Conservation (phyloP, 306 rosid species). For the Prunus dulcis region DNA sequence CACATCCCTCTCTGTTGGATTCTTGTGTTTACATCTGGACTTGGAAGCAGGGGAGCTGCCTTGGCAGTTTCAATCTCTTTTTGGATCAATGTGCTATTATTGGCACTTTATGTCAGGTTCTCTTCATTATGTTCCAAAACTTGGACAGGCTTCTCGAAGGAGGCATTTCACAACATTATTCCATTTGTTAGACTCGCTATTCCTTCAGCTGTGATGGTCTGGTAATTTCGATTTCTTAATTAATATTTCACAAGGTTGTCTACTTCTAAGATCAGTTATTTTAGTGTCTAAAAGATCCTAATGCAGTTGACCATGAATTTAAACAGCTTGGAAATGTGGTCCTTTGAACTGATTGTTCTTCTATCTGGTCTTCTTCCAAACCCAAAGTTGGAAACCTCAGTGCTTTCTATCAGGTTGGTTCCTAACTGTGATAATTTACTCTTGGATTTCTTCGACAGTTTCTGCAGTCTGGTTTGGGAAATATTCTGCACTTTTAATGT, state of each 20-base stretch:
- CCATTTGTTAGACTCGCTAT: constrained; percentile 49
- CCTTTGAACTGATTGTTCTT: constrained; percentile 67
- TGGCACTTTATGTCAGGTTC: constrained; percentile 47
- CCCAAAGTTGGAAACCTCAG: constrained; percentile 60
- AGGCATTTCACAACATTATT: constrained; percentile 42
- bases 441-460: neutral
- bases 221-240: constrained; percentile 43
- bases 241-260: neutral
- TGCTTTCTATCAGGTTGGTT: constrained; percentile 60
- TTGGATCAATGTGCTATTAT: constrained; percentile 49
- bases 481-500: neutral
- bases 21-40: constrained; percentile 51
- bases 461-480: too few relatives aligned
- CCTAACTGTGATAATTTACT: neutral
- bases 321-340: constrained; percentile 58
- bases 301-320: neutral
- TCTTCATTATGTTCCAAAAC: constrained; percentile 52
- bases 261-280: neutral
- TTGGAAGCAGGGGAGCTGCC: constrained; percentile 63
- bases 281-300: neutral
- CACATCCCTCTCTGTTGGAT: constrained; percentile 56
- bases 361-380: constrained; percentile 65
- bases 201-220: constrained; percentile 69
- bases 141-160: constrained; percentile 69
- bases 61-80: constrained; percentile 51